These are phyloP conservation scores for Millerozyma miso DNA, from an alignment of 805 yeast species.

Conservation along the genomic window DNA sequence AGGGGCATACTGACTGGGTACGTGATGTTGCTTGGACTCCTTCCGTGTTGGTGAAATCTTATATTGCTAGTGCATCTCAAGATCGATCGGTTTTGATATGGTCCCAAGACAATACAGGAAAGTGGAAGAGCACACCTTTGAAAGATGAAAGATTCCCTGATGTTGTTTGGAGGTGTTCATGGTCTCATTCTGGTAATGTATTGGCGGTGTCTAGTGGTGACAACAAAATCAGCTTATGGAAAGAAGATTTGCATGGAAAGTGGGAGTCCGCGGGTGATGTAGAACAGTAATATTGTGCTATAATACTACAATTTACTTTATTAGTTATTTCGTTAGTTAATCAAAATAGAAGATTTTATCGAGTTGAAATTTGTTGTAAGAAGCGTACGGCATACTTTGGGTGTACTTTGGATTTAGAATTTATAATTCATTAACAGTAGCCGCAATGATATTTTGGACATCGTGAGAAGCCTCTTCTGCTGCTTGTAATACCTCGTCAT, in stretches of 20 bases:
- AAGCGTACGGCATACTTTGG: no score
- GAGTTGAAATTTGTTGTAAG: no score
- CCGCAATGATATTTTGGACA: conserved; percentile 66
- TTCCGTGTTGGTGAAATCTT: conserved; percentile 76
- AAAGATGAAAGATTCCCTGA: conserved; percentile 86
- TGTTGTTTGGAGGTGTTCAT: conserved; percentile 96
- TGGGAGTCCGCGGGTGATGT: conserved; percentile 99
- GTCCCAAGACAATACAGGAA: conserved; percentile 70
- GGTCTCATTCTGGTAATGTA: conserved; percentile 95
- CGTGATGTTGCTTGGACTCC: conserved; percentile 99
- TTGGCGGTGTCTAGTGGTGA: conserved; percentile 96
- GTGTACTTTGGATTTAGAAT: no score
- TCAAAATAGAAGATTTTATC: neutral
- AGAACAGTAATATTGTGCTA: conserved; percentile 50
- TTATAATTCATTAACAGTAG: conserved; percentile 47
- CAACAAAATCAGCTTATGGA: conserved; percentile 93
- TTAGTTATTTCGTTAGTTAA: neutral
- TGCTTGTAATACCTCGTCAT: conserved; percentile 83
- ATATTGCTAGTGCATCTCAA: conserved; percentile 95
- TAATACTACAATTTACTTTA: no score
- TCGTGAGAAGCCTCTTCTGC: conserved; percentile 80
- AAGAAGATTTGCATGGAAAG: conserved; percentile 84
- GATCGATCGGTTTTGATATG: conserved; percentile 93
- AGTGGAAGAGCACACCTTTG: conserved; percentile 79
- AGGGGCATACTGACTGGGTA: conserved; percentile 97